Conservation (phyloP, 208 protist genomes). For the Trypanosoma scelopori region DNA sequence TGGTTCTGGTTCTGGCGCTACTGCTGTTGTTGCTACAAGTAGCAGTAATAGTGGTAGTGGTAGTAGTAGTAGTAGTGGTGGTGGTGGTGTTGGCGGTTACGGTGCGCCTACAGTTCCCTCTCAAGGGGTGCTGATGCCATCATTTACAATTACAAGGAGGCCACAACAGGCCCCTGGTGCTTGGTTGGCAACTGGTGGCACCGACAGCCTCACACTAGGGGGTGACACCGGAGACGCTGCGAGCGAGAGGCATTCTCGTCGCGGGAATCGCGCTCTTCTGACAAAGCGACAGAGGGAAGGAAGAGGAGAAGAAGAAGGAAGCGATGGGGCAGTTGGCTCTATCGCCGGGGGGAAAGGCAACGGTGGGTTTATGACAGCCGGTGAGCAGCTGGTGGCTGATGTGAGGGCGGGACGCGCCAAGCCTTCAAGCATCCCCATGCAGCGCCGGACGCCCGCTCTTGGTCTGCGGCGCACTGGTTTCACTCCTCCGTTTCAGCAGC, state of each 20-base stretch:
- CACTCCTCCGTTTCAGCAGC: conserved; percentile 52
- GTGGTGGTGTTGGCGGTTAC: not conserved
- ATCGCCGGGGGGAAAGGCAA: not conserved
- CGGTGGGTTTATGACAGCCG: conserved; percentile 61
- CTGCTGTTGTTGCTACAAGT: not conserved
- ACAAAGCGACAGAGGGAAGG: not conserved
- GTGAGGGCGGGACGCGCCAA: conserved; percentile 39
- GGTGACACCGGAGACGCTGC: not conserved
- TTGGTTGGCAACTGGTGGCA: not conserved
- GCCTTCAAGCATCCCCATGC: conserved; percentile 40
- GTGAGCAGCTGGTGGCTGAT: conserved; percentile 55
- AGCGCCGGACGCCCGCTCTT: conserved; percentile 50
- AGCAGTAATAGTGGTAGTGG: too few relatives aligned
- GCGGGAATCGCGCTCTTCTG: conserved; percentile 1
- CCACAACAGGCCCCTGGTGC: not conserved
- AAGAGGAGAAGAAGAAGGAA: not conserved
- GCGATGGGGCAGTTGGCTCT: not conserved
- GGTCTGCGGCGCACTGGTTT: conserved; percentile 65
- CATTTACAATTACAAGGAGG: not conserved
- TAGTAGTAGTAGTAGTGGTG: too few relatives aligned
- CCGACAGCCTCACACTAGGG: not conserved
- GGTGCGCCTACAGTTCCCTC: not conserved
- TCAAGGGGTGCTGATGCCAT: not conserved
- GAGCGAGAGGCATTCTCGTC: not conserved
- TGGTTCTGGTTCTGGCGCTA: not conserved